phyloP scores from a whole-genome alignment of 192 early-diverging fungal genomes.

The Backusella circina region DNA sequence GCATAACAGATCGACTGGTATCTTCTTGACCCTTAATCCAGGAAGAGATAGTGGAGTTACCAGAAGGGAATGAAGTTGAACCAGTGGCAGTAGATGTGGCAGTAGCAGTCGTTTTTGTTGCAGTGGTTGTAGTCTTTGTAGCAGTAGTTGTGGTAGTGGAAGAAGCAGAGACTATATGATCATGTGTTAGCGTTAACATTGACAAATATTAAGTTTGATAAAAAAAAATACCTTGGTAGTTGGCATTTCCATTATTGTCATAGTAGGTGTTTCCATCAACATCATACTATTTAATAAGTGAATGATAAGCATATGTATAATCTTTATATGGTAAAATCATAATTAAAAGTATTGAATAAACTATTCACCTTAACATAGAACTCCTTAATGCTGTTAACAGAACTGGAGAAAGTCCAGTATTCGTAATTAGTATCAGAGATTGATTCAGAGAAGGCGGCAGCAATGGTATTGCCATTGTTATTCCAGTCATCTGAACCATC shows the following conservation, averaged over 20 bases:
- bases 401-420: constrained; percentile 22
- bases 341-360: neutral
- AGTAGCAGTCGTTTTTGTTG: neutral
- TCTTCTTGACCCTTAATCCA: neutral
- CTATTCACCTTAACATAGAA: constrained; percentile 29
- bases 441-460: neutral
- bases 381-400: constrained; percentile 21
- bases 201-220: neutral
- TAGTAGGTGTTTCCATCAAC: constrained; percentile 34
- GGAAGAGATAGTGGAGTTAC: constrained; percentile 10
- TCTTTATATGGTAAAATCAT: neutral
- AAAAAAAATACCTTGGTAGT: constrained; percentile 8
- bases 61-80: neutral
- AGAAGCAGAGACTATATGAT: neutral
- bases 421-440: constrained; percentile 29
- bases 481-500: constrained; percentile 9
- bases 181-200: neutral
- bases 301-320: neutral
- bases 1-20: constrained; percentile 14
- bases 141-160: neutral
- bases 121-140: neutral
- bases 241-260: constrained; percentile 28
- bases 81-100: constrained; percentile 3
- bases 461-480: neutral
- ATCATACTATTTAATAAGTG: constrained; percentile 16